phyloP scores from a whole-genome alignment of 495 filamentous ascomycete genomes.

The Penicillium parvum region DNA sequence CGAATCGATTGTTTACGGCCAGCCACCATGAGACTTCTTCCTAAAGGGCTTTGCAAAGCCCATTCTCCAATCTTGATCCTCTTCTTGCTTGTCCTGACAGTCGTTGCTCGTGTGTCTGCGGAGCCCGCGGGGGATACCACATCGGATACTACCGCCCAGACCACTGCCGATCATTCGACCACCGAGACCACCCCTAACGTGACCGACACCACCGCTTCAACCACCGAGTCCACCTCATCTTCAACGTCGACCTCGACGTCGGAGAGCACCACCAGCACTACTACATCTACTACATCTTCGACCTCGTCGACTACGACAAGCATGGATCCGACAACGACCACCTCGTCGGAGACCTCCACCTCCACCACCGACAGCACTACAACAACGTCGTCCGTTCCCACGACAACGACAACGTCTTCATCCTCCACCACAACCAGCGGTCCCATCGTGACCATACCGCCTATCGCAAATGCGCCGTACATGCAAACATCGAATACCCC shows the following conservation, averaged over 20 bases:
- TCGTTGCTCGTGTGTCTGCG: conserved; percentile 23
- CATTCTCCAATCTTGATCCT: conserved; percentile 21
- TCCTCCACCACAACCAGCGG: conserved; percentile 23
- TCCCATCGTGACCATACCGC: conserved; percentile 62
- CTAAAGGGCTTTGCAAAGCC: conserved; percentile 22
- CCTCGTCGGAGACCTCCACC: conserved; percentile 18
- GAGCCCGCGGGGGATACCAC: conserved; percentile 15
- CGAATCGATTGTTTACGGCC: conserved; percentile 17
- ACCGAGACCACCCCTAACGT: conserved; percentile 22
- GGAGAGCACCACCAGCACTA: conserved; percentile 12
- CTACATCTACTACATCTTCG: conserved; percentile 10
- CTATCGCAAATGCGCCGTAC: conserved; percentile 80
- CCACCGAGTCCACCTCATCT: conserved; percentile 7
- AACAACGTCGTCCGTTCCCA: conserved; percentile 21
- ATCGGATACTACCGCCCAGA: conserved; percentile 22
- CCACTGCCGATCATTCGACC: conserved; percentile 27
- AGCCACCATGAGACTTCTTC: conserved; percentile 20
- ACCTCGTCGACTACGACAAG: conserved; percentile 16
- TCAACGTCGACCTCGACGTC: conserved; percentile 17
- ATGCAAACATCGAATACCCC: conserved; percentile 91
- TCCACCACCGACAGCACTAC: conserved; percentile 15
- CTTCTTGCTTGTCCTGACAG: conserved; percentile 20
- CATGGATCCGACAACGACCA: conserved; percentile 24
- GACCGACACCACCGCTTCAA: conserved; percentile 15
- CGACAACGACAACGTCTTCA: conserved; percentile 28